Evolutionary conservation across 2,329 filamentous ascomycete species (phyloP), one percentile per base, ranked within the genome.

Genomic region (Helicocarpus griseus): DNA sequence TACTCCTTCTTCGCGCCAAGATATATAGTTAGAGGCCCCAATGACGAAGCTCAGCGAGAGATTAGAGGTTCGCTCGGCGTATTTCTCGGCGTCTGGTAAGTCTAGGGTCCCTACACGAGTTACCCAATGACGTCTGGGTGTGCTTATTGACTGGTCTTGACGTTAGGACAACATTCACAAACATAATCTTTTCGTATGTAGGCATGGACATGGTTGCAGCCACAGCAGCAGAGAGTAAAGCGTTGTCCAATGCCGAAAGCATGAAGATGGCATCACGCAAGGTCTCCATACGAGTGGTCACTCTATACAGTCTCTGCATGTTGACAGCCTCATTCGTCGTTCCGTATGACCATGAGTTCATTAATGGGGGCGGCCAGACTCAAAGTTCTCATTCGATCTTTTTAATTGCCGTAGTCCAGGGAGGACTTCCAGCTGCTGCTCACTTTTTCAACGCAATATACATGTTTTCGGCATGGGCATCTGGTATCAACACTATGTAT

Each of bases 221-320:
- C 22, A 72, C 71, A 3, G 71, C 71, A 17, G 66, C 72, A 1
- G 73, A 74, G 56, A 73, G 69, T 57, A 66, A 65, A 50, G 63
- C 69, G 48, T 63, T 72, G 5, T 65, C 66, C 38, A 66, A 62
- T 24, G 65, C 69, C 24, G 68, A 74, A 54, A 70, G 67, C 1
- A 68, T 75, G 59, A 74, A 73, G 54, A 65, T 74, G 41, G 70
- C 70, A 1, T 71, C 67, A 3, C 63, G 71, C 46, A 74, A 73
- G 57, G 66, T 72, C 40, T 65, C 64, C 5, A 58, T 73, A 19
- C 67, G 71, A 36, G 68, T 74, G 43, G 67, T 73, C n/a, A 61
- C 71, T 8, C 63, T 73, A 2, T 74, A 74, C 54, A 55, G 67
- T n/a, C 61, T 74, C 14, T 63, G 65, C 6, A 68, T 68, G 24